Conservation (phyloP, 2,329 filamentous ascomycete species). For the Chrysosporium queenslandicum region DNA sequence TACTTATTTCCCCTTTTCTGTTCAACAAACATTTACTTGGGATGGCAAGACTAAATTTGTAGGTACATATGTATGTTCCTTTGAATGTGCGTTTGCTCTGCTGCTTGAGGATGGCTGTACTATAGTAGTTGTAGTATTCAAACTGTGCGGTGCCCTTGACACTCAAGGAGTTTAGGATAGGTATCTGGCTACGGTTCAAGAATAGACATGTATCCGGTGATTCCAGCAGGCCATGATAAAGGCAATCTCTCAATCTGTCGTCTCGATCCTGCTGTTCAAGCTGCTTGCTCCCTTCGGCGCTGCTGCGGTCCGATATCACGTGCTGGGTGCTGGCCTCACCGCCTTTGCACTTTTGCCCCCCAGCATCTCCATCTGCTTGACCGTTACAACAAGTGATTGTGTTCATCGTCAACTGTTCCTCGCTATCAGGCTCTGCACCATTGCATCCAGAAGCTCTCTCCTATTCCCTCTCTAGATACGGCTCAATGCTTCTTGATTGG, state of each 20-base stretch:
- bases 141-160: too few species aligned
- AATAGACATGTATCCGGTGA: background rate
- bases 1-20: too few species aligned
- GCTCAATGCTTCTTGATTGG: constrained; percentile 3
- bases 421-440: background rate
- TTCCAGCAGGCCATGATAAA: background rate
- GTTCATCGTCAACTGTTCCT: background rate
- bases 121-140: too few species aligned
- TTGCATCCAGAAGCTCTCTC: background rate
- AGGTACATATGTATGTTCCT: too few species aligned
- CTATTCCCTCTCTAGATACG: background rate
- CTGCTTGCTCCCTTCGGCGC: background rate
- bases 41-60: too few species aligned
- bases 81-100: too few species aligned
- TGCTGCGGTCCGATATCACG: background rate
- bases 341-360: constrained; percentile 12
- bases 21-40: too few species aligned
- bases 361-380: background rate
- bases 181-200: background rate
- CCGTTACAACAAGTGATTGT: too few species aligned
- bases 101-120: too few species aligned
- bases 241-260: background rate
- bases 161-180: background rate
- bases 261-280: too few species aligned
- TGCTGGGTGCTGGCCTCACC: constrained; percentile 8